Base-by-base conservation (phyloP, 2,329 filamentous ascomycete species). In the Penicillium sp. region DNA sequence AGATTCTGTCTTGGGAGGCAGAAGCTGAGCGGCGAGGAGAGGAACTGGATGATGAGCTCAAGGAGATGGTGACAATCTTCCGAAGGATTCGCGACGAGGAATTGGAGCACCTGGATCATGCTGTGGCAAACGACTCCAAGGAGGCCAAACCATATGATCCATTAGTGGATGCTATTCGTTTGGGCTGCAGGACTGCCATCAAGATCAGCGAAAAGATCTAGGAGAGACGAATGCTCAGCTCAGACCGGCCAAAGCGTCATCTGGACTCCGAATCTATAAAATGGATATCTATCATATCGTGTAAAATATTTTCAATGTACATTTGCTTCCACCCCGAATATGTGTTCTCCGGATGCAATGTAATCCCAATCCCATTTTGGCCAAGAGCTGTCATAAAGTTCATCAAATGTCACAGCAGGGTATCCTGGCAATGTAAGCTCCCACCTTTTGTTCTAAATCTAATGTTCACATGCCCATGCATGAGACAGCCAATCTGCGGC, bases 101-200 rank as follows among this genome's bases (percentile, higher is more conserved):
- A 80, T 80, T 99, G 59, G 95, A 99, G 82, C 95, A 99, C 81
- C 80, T 99, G 66, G 95, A 99, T 75, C 91, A 96, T 79, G 95
- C 95, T 0, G 90, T 99, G 22, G 90, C 95, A 75, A 90, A 98
- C 72, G 94, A 98, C 79, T 89, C 93, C 2, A 92, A 95, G 77
- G 87, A 93, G 78, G 95, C 95, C 6, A 86, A 89, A 75, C 93
- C 94, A 33, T 94, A 98, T 76, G 93, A 94, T 82, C 79, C 97
- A 58, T 81, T 99, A 64, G 96, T 93, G 0, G 90, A 90, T 48
- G 84, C 93, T 7, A 97, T 99, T 70, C 84, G 93, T 57, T 86
- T 90, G n/a, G 95, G 95, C 1, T 99, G 95, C 77, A 85, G 91
- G 64, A 89, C 92, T 0, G 95, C 95, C 0, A 99, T 99, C 64